A percentile compares a stretch with the other conserved stretches of the same genome.
phyloP scores from a whole-genome alignment of 306 rosid species.

The Dryas drummondii region DNA sequence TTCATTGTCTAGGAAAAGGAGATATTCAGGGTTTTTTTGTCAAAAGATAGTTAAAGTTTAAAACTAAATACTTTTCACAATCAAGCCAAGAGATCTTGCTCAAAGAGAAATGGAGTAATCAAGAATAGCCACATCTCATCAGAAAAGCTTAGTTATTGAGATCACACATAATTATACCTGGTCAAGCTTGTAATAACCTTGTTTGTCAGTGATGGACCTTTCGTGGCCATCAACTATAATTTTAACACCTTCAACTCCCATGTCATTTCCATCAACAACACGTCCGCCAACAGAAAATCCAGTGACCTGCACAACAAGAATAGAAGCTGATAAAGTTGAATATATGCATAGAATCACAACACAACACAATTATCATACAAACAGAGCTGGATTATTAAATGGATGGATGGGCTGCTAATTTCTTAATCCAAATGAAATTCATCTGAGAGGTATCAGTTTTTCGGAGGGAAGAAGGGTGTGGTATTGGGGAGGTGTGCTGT shows the following conservation, averaged over 20 bases:
- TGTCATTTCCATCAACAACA: conserved; percentile 77
- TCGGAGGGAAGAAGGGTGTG: too few species aligned
- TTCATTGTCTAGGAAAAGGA: background rate
- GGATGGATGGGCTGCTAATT: background rate
- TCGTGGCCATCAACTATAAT: conserved; percentile 89
- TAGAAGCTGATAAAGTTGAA: conserved; percentile 19
- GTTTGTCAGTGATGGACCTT: conserved; percentile 80
- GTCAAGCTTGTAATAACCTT: conserved; percentile 96
- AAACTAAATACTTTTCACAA: too few species aligned
- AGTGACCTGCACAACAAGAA: conserved; percentile 65
- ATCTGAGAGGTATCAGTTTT: background rate
- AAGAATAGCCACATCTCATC: too few species aligned
- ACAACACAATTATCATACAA: background rate
- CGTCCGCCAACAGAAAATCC: conserved; percentile 99
- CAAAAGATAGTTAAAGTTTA: too few species aligned
- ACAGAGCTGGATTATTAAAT: background rate
- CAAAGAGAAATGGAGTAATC: too few species aligned
- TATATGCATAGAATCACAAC: conserved; percentile 17
- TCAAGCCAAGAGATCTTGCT: too few species aligned
- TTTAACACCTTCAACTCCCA: conserved; percentile 88
- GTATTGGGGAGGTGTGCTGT: too few species aligned
- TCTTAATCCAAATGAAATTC: background rate
- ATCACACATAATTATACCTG: conserved; percentile 54
- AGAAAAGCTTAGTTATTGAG: background rate
- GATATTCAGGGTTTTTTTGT: too few species aligned